Percentiles rank a stretch among this genome's conserved stretches.
These are phyloP conservation scores for Corylus heterophylla DNA, from an alignment of 306 rosid genomes.

Conservation along the genomic window DNA sequence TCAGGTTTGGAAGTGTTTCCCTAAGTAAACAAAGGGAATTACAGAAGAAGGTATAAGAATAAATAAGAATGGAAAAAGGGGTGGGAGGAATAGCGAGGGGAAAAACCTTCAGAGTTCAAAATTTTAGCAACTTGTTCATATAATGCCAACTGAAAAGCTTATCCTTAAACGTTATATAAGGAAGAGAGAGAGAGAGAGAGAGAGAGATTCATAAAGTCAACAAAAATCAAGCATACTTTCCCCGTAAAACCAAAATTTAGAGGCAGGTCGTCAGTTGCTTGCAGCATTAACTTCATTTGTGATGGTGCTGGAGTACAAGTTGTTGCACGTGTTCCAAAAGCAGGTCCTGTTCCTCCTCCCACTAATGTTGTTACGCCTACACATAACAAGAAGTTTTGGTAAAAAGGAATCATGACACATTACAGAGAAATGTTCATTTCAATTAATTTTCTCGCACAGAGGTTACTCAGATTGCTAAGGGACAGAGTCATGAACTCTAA, in stretches of 20 bases:
- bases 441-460: neutral
- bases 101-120: neutral
- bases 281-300: slow-evolving; percentile 87
- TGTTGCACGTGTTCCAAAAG: slow-evolving; percentile 88
- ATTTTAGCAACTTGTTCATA: neutral
- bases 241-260: slow-evolving; percentile 93
- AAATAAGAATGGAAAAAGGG: neutral
- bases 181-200: neutral
- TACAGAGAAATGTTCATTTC: neutral
- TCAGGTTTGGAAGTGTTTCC: slow-evolving; percentile 78
- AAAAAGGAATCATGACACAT: slow-evolving; percentile 22
- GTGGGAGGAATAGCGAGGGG: neutral
- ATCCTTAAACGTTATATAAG: neutral
- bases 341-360: slow-evolving; percentile 99
- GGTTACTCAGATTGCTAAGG: neutral
- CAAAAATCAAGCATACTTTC: slow-evolving; percentile 50
- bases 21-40: slow-evolving; percentile 39
- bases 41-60: neutral
- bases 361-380: slow-evolving; percentile 85
- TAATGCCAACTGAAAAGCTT: neutral
- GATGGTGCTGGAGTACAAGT: slow-evolving; percentile 86
- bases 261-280: slow-evolving; percentile 84
- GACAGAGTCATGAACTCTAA: neutral
- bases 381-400: slow-evolving; percentile 21
- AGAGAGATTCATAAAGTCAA: neutral